These are phyloP conservation scores for Leccinum variicolor DNA, from an alignment of 768 basidiomycete species.

Conservation along the genomic window DNA sequence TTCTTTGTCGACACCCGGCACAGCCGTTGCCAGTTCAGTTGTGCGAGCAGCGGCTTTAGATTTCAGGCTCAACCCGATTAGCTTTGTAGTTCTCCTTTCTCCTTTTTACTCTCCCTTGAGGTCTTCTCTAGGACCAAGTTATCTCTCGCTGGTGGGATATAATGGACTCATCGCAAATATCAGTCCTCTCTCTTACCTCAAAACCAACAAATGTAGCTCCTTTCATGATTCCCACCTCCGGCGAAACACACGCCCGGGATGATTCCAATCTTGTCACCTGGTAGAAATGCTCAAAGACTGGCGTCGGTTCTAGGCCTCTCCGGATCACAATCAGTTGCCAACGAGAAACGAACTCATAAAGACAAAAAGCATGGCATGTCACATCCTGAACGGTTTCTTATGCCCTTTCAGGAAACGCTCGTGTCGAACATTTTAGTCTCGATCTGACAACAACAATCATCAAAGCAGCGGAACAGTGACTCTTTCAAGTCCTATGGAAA, in stretches of 20 bases:
- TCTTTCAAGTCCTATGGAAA: slow-evolving; percentile 30
- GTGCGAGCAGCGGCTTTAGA: neutral
- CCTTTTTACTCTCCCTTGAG: slow-evolving; percentile 6
- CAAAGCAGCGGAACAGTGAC: slow-evolving; percentile 15
- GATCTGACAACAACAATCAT: slow-evolving; percentile 37
- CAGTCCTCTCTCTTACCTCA: slow-evolving; percentile 27
- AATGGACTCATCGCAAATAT: slow-evolving; percentile 40
- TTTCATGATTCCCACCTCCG: slow-evolving; percentile 28
- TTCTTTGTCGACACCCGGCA: no score
- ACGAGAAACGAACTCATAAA: slow-evolving; percentile 22
- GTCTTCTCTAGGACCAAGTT: slow-evolving; percentile 11
- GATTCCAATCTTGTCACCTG: slow-evolving; percentile 5
- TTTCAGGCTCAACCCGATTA: slow-evolving; percentile 1
- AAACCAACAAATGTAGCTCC: slow-evolving; percentile 23
- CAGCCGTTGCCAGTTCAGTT: no score
- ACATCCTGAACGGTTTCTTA: slow-evolving; percentile 37
- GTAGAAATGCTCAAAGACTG: slow-evolving; percentile 12
- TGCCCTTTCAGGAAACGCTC: slow-evolving; percentile 42
- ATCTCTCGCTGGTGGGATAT: slow-evolving; percentile 26
- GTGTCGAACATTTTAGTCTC: slow-evolving; percentile 49
- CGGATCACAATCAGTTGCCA: slow-evolving; percentile 12
- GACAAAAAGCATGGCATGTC: slow-evolving; percentile 20
- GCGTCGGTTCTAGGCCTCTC: slow-evolving; percentile 13
- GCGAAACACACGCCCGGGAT: slow-evolving; percentile 26
- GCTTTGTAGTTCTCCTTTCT: slow-evolving; percentile 1